A percentile compares a stretch with the other conserved stretches of the same genome.
phyloP scores from a whole-genome alignment of 2,329 filamentous ascomycete genomes.

The Amylocarpus encephaloides region DNA sequence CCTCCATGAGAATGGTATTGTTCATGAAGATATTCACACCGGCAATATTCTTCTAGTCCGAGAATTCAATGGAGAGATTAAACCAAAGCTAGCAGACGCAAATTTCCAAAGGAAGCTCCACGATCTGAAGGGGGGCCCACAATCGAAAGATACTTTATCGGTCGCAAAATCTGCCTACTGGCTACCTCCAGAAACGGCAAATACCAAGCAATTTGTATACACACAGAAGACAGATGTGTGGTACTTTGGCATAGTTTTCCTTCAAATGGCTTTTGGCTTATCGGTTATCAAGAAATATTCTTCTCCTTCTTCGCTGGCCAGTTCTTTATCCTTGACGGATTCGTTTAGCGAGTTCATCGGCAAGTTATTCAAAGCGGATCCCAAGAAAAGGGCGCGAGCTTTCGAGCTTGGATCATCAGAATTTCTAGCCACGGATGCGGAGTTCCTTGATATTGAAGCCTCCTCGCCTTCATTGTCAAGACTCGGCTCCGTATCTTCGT shows the following conservation, averaged over 20 bases:
- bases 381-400: constrained; percentile 76
- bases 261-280: constrained; percentile 91
- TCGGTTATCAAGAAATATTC: constrained; percentile 70
- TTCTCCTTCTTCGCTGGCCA: constrained; percentile 69
- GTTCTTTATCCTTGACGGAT: constrained; percentile 64
- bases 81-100: constrained; percentile 69
- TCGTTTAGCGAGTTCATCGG: constrained; percentile 73
- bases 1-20: constrained; percentile 75
- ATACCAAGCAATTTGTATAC: constrained; percentile 54
- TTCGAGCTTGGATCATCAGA: constrained; percentile 65
- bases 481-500: constrained; percentile 36
- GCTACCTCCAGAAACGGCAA: constrained; percentile 71
- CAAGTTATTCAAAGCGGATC: constrained; percentile 78
- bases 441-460: constrained; percentile 40
- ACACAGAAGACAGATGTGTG: constrained; percentile 84
- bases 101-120: constrained; percentile 65
- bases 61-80: constrained; percentile 59
- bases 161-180: constrained; percentile 73
- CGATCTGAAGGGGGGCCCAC: constrained; percentile 48
- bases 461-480: constrained; percentile 35
- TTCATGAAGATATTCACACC: constrained; percentile 77
- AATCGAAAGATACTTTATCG: constrained; percentile 45
- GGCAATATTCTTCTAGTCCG: constrained; percentile 74
- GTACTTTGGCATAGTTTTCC: constrained; percentile 85
- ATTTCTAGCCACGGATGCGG: constrained; percentile 59